Evolutionary conservation across 495 filamentous ascomycete genomes (phyloP), one percentile per base, ranked within the genome.

Genomic region (Parathielavia appendiculata): DNA sequence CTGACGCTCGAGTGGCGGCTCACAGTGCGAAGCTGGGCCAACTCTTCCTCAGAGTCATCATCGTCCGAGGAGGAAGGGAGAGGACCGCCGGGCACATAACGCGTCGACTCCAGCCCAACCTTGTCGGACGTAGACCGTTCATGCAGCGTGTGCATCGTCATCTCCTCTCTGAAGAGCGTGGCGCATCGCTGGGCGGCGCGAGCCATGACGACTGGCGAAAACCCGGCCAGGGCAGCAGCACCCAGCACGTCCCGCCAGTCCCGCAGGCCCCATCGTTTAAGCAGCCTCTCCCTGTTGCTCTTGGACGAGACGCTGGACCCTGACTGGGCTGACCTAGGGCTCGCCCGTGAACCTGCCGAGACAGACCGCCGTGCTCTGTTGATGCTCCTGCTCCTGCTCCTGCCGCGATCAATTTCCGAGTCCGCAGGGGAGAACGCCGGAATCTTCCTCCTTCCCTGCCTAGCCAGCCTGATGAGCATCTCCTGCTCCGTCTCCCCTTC

Each of bases 241-340:
- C 87, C 87, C 34, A 95, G 68, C 1, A 93, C 79, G 54, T 92
- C 87, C 44, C 85, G 85, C 91, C 91, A 96, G 69, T 92, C 87
- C 2, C 88, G 81, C 6, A 84, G 71, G 4, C 72, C 58, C 78
- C 56, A 80, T 60, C 40, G 63, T 55, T 13, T 22, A 32, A 67
- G 56, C 44, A 32, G 69, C 8, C 46, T 57, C 22, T 59, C 39
- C 13, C 32, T 43, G 30, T 53, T 26, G 2, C 16, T 20, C 30
- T 39, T 36, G 50, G 44, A 44, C 20, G 60, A 63, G 26, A n/a
- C 26, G 20, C 51, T 63, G 26, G 9, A 61, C 1, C 38, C 3
- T n/a, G 52, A 61, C 0, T 20, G 40, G 5, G 6, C 17, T 19
- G 57, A 20, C 22, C 17, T 13, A 7, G 51, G 44, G 23, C 35